Base-by-base conservation (phyloP, 306 rosid genomes). In the Corylus avellana region DNA sequence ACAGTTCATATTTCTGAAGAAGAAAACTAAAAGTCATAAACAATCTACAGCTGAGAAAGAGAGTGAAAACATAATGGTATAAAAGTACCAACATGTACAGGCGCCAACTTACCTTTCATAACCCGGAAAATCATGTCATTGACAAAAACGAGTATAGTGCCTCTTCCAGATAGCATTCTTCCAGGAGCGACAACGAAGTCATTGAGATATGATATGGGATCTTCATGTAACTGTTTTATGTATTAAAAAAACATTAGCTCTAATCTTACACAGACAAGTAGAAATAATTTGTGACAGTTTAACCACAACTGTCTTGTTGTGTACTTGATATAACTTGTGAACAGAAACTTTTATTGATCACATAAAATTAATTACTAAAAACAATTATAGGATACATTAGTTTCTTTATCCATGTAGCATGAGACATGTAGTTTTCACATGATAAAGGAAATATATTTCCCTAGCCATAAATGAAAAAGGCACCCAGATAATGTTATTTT, bases 151-250 rank as follows among this genome's bases (percentile, higher is more conserved):
- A 89, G 87, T 25, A 85, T 70, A 46, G 81, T 84, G 87, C 98
- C 93, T 85, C 89, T 91, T 84, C 97, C 96, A 39, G 80, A 93
- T 70, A 96, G 90, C 84, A 91, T 84, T 78, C 87, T 90, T 75
- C 90, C 91, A 13, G 98, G 98, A 74, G 91, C 82, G 77, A 86
- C 80, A 75, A 88, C 88, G 68, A 96, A 82, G 37, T 90, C 86
- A 46, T 73, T 81, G 37, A 91, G 86, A 80, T 89, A 88, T 32
- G 89, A 66, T 63, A 84, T 61, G 73, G 99, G 91, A 72, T 96
- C 96, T 84, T 89, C 91, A 49, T 74, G 85, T 84, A 93, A 80
- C 99, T 96, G 89, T 64, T 46, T 27, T 46, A 81, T 54, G 73
- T 73, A 85, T 66, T 49, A 73, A 51, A 76, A 82, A 47, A 69